A percentile compares a stretch with the other conserved stretches of the same genome.
These are phyloP conservation scores for Geotrichum macrosporum DNA, from an alignment of 1,139 yeast species.

Conservation along the genomic window DNA sequence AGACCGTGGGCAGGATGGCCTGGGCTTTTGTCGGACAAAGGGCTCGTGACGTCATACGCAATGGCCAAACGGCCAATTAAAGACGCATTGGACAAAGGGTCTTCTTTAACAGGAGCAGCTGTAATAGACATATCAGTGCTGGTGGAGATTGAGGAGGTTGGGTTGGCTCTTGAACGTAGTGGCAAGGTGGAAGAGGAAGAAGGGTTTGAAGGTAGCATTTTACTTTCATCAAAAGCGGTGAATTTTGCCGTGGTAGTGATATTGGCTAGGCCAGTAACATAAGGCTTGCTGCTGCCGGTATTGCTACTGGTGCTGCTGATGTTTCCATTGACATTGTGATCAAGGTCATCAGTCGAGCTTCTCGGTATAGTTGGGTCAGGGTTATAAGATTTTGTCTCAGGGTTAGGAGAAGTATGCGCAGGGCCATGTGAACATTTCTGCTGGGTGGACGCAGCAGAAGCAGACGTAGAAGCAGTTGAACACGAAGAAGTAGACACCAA, in stretches of 20 bases:
- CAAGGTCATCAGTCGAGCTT: background rate
- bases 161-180: no score
- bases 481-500: background rate
- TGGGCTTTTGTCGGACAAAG: background rate
- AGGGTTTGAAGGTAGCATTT: conserved; percentile 2
- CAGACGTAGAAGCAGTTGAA: background rate
- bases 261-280: background rate
- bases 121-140: background rate
- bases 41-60: background rate
- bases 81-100: background rate
- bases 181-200: no score
- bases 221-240: background rate
- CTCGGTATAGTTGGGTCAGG: background rate
- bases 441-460: background rate
- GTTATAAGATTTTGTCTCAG: background rate
- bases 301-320: background rate
- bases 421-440: background rate
- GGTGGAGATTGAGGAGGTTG: conserved; percentile 1
- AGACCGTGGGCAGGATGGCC: background rate
- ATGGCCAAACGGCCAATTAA: background rate
- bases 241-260: background rate
- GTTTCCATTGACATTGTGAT: background rate
- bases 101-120: background rate
- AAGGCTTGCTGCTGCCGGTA: background rate
- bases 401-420: background rate